A percentile compares a stretch with the other conserved stretches of the same genome.
Evolutionary conservation across 352 stramenopile species (phyloP).

Genomic region (Pythium utonaiense): DNA sequence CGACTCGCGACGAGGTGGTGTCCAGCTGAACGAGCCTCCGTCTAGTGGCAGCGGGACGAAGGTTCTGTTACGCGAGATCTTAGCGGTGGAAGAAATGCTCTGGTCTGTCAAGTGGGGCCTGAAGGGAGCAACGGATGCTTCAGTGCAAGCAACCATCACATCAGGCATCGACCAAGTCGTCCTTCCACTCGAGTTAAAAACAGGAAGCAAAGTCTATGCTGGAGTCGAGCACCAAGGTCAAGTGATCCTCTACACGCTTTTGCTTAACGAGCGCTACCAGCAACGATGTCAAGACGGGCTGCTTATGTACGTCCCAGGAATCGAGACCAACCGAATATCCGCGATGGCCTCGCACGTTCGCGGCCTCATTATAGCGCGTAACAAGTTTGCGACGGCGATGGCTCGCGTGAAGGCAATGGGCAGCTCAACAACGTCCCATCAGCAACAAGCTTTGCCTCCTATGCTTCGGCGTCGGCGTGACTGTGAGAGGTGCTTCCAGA

Average conservation of each 20-base stretch:
- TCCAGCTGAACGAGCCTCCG: conserved; percentile 37
- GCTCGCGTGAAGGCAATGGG: conserved; percentile 55
- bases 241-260: conserved; percentile 87
- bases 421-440: conserved; percentile 37
- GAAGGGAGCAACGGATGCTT: conserved; percentile 75
- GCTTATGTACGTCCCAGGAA: conserved; percentile 67
- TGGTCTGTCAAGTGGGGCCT: conserved; percentile 84
- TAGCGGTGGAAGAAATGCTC: conserved; percentile 83
- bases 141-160: conserved; percentile 47
- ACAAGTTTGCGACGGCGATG: conserved; percentile 63
- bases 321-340: conserved; percentile 65
- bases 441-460: conserved; percentile 47
- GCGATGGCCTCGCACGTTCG: conserved; percentile 55
- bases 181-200: conserved; percentile 87
- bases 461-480: conserved; percentile 66
- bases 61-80: conserved; percentile 38
- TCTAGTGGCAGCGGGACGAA: conserved; percentile 16
- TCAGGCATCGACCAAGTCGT: conserved; percentile 23
- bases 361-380: conserved; percentile 63
- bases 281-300: conserved; percentile 55
- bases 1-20: conserved; percentile 23
- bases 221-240: conserved; percentile 69
- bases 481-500: conserved; percentile 80
- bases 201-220: conserved; percentile 63
- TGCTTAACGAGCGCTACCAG: conserved; percentile 77